Evolutionary conservation across 768 basidiomycete genomes (phyloP), one percentile per base, ranked within the genome.

Genomic region (Rhizopogon sp.): DNA sequence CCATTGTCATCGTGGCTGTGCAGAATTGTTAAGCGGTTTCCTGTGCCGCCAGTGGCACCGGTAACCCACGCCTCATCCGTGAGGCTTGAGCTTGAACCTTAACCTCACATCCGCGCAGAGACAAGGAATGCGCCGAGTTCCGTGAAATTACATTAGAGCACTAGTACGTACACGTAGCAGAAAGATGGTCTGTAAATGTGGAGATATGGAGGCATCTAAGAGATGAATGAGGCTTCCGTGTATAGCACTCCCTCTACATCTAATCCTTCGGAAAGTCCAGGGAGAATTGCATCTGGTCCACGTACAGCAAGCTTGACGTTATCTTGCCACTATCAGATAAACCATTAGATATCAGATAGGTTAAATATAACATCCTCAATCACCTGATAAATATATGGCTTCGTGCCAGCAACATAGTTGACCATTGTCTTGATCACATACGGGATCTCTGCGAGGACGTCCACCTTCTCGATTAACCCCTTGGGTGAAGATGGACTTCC

Each of bases 311-410:
- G 68, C 54, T 74, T 80, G n/a, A 70, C 73, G 1, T 76, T 74
- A 66, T 85, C 86, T 62, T 76, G 71, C 76, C 79, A 87, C 84
- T 87, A 35, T 22, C 20, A 47, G 20, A 35, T 22, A 3, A 35
- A 8, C 46, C 5, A 20, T 47, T 14, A 47, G 44, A 9, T 16
- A 56, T 44, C 40, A 41, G 1, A 39, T 1, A 43, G 1, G 52
- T 42, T 49, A 40, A 25, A 39, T 35, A 53, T 29, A 46, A 35
- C 4, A 47, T 7, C 11, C 33, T 31, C 28, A 40, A 73, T 83
- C 52, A 88, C 93, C 82, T 95, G 92, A 71, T 96, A 97, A 68
- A 96, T 89, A 69, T 85, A 95, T 0, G 93, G 96, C 70, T 95
- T 94, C 20, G 91, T 93, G 40, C 92, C 90, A 39, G 94, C 85